Evolutionary conservation across 2,329 filamentous ascomycete species (phyloP).

Genomic region (Thielaviopsis ethacetica): DNA sequence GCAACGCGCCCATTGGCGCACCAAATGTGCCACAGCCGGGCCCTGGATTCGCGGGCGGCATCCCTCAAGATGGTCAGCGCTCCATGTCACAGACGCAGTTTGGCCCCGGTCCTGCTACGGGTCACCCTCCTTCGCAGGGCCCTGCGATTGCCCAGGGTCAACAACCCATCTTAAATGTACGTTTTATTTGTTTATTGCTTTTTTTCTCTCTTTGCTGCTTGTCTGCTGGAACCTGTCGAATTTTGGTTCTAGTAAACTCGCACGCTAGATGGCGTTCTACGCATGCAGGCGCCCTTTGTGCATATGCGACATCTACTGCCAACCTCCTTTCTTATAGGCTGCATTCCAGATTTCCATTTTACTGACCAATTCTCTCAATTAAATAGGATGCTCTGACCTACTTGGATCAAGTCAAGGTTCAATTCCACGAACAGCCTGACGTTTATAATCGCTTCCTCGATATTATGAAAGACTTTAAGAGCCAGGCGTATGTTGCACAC

Average conservation of each 20-base stretch:
- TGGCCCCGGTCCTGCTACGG: slow-evolving; percentile 13
- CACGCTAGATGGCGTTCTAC: neutral
- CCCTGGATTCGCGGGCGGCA: neutral
- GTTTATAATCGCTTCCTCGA: slow-evolving; percentile 95
- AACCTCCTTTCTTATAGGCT: neutral
- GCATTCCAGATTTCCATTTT: neutral
- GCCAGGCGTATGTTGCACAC: slow-evolving; percentile 55
- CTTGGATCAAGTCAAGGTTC: slow-evolving; percentile 94
- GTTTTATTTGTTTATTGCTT: slow-evolving; percentile 17
- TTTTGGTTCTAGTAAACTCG: neutral
- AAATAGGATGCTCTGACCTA: slow-evolving; percentile 70
- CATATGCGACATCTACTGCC: neutral
- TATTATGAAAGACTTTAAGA: slow-evolving; percentile 99
- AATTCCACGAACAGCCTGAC: slow-evolving; percentile 91
- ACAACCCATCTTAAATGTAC: slow-evolving; percentile 34
- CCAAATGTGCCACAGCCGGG: slow-evolving; percentile 32
- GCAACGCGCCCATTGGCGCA: slow-evolving; percentile 34
- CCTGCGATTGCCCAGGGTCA: slow-evolving; percentile 26
- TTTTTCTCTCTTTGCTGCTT: neutral
- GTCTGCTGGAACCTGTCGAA: neutral
- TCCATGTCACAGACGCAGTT: slow-evolving; percentile 11
- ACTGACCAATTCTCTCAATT: neutral
- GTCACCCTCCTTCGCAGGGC: slow-evolving; percentile 22
- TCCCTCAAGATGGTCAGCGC: slow-evolving; percentile 3
- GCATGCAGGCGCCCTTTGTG: neutral